Percentiles rank a stretch among this genome's conserved stretches.
phyloP scores from a whole-genome alignment of 306 rosid genomes.

The Cucumis sativus region Cucumber_9930_V3 NC_026658.2:2555001-2555500 shows the following conservation, averaged over 20 bases:
- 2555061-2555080: conserved; percentile 73
- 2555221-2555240: conserved; percentile 71
- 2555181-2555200: conserved; percentile 73
- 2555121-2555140: conserved; percentile 68
- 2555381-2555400: no score
- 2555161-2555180: conserved; percentile 43
- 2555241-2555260: background rate
- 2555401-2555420: no score
- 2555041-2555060: conserved; percentile 60
- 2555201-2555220: conserved; percentile 60
- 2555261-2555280: background rate
- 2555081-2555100: conserved; percentile 85
- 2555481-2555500: background rate
- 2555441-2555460: background rate
- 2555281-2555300: no score
- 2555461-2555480: background rate
- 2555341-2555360: no score
- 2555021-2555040: conserved; percentile 79
- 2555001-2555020: conserved; percentile 54
- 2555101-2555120: conserved; percentile 86
- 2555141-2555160: conserved; percentile 84
- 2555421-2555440: background rate
- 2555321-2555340: background rate
- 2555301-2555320: no score
- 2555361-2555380: no score